These are phyloP conservation scores for Pyrenophora tritici-repentis DNA, from an alignment of 2,329 filamentous ascomycete species.

Conservation along the genomic window DNA sequence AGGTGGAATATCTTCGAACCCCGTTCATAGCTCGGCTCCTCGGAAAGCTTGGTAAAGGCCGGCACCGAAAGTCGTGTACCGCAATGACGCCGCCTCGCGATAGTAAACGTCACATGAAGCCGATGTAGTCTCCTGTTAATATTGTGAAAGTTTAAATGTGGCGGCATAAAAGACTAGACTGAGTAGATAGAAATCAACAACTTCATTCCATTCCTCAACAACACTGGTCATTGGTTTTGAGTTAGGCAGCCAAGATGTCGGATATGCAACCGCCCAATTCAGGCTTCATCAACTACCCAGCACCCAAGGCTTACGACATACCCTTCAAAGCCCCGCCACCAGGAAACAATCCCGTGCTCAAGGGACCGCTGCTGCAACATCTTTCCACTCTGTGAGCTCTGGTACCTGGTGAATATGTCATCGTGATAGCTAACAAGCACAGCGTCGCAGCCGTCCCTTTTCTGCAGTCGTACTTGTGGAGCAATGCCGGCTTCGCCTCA, in stretches of 20 bases:
- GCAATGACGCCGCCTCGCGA: too few relatives aligned
- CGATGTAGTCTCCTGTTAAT: neutral
- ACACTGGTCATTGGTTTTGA: neutral
- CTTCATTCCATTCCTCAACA: neutral
- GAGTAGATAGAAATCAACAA: too few relatives aligned
- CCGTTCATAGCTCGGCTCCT: too few relatives aligned
- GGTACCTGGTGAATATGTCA: neutral
- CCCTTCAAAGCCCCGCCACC: conserved; percentile 43
- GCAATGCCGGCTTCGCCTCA: conserved; percentile 68
- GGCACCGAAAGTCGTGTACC: too few relatives aligned
- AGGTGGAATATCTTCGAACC: neutral
- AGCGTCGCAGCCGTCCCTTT: conserved; percentile 65
- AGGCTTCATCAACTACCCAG: conserved; percentile 45
- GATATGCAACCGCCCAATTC: conserved; percentile 17
- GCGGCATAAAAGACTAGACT: too few relatives aligned
- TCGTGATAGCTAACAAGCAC: conserved; percentile 8
- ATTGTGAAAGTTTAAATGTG: neutral
- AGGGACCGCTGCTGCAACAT: conserved; percentile 67
- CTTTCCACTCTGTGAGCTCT: conserved; percentile 63
- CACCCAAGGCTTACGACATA: conserved; percentile 36
- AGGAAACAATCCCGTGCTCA: conserved; percentile 70
- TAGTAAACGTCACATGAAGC: too few relatives aligned
- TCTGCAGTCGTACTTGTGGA: conserved; percentile 70
- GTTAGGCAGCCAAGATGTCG: conserved; percentile 28
- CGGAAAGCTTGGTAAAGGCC: conserved; percentile 4